Conservation (phyloP, 148 eudicot genomes). For the Rhododendron ferrugineum region DNA sequence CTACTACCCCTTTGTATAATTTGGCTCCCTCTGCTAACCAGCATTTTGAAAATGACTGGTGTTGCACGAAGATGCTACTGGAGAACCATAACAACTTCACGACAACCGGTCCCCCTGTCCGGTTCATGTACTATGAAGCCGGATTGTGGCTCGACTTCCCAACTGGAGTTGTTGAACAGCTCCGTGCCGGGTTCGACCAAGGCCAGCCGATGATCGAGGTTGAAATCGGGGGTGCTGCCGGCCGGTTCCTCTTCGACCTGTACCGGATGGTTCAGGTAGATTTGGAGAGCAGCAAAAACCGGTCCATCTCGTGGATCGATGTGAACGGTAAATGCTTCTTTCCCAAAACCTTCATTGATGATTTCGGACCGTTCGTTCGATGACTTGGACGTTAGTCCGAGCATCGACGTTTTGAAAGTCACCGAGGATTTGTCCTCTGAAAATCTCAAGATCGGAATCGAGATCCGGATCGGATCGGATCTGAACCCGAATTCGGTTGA, state of each 20-base stretch:
- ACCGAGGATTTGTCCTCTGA: not conserved
- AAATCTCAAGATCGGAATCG: conserved; percentile 20
- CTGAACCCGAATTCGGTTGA: not conserved
- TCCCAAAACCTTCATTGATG: conserved; percentile 38
- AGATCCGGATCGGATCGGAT: conserved; percentile 12
- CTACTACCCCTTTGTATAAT: not conserved
- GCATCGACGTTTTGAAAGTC: not conserved
- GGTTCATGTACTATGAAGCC: conserved; percentile 28
- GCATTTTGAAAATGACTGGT: not conserved
- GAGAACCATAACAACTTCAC: conserved; percentile 45
- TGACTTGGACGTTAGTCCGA: not conserved
- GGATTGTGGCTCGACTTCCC: conserved; percentile 43
- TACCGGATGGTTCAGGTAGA: conserved; percentile 16
- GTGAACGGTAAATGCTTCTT: conserved; percentile 33
- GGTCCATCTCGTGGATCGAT: conserved; percentile 67
- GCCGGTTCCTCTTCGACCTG: not conserved
- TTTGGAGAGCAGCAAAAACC: conserved; percentile 18
- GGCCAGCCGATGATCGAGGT: conserved; percentile 22
- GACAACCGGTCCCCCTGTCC: conserved; percentile 27
- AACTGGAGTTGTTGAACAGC: conserved; percentile 12
- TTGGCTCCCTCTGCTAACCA: not conserved
- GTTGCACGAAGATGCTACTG: conserved; percentile 15
- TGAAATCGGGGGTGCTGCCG: not conserved
- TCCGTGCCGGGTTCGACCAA: conserved; percentile 31
- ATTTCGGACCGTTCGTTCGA: not conserved